Evolutionary conservation across 352 stramenopile genomes (phyloP).

Genomic region (Phytopythium aichiense): DNA sequence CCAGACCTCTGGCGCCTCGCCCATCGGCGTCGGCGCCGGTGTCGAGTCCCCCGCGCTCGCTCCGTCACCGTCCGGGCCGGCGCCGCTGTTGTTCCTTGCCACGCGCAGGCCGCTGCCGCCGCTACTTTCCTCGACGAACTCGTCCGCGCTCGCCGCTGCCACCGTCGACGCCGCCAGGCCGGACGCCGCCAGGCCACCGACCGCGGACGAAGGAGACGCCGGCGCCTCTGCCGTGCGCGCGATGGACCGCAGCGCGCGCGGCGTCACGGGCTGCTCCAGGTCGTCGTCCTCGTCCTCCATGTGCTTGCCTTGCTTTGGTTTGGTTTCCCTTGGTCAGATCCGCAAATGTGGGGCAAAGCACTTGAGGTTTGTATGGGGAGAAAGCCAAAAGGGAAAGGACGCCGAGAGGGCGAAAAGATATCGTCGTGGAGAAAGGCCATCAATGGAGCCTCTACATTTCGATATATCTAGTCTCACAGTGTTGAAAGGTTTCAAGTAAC

Average conservation of each 20-base stretch:
- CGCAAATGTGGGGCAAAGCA: background rate
- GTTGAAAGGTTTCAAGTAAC: no score
- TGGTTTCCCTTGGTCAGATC: background rate
- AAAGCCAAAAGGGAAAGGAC: background rate
- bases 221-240: constrained; percentile 4
- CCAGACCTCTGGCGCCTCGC: constrained; percentile 4
- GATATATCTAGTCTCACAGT: no score
- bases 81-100: constrained; percentile 3
- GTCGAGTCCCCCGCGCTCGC: constrained; percentile 4
- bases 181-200: background rate
- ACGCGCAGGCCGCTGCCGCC: background rate
- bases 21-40: background rate
- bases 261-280: constrained; percentile 2
- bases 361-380: background rate
- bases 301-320: no score
- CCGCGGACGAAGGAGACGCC: background rate
- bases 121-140: background rate
- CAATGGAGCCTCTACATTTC: no score
- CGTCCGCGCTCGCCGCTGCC: background rate
- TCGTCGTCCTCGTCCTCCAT: constrained; percentile 4
- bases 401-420: background rate
- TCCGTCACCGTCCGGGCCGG: constrained; percentile 1
- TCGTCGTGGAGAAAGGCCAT: no score
- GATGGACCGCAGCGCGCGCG: constrained; percentile 4
- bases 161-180: background rate